These are phyloP conservation scores for Aspergillus sp. DNA, from an alignment of 2,329 filamentous ascomycete genomes.

Conservation along the genomic window DNA sequence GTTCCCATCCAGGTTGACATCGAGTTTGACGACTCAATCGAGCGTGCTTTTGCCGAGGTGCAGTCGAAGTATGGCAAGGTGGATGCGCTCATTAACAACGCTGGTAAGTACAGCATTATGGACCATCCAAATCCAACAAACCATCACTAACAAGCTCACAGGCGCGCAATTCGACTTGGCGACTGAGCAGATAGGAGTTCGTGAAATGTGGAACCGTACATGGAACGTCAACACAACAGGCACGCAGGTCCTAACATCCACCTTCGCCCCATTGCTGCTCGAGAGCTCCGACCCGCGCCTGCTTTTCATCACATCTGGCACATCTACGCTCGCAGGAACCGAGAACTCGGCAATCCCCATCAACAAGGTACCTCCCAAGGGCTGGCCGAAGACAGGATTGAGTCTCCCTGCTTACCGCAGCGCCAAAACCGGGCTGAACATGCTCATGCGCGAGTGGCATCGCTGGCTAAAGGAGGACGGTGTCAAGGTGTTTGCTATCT, in stretches of 20 bases:
- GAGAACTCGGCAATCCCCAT: too few species aligned
- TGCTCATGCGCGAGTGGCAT: conserved; percentile 46
- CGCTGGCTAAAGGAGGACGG: conserved; percentile 44
- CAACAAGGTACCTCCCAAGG: conserved; percentile 4
- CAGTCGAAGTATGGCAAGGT: conserved; percentile 40
- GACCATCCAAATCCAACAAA: too few species aligned
- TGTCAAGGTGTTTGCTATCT: conserved; percentile 47
- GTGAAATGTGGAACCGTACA: too few species aligned
- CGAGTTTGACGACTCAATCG: conserved; percentile 49
- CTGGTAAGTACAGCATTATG: conserved; percentile 29
- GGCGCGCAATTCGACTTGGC: too few species aligned
- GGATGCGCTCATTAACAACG: conserved; percentile 56
- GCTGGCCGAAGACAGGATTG: conserved; percentile 38
- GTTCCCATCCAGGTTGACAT: conserved; percentile 51
- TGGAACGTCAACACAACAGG: too few species aligned
- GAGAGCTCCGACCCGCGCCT: too few species aligned
- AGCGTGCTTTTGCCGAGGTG: conserved; percentile 42
- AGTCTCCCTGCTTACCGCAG: conserved; percentile 32
- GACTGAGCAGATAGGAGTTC: too few species aligned
- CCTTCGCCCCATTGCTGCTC: too few species aligned
- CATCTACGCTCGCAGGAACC: too few species aligned
- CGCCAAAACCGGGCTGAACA: conserved; percentile 44
- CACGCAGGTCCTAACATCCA: too few species aligned
- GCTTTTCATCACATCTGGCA: too few species aligned
- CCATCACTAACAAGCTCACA: too few species aligned